Evolutionary conservation across 2,329 filamentous ascomycete species (phyloP).

Genomic region (Lasiodiplodia citricola): DNA sequence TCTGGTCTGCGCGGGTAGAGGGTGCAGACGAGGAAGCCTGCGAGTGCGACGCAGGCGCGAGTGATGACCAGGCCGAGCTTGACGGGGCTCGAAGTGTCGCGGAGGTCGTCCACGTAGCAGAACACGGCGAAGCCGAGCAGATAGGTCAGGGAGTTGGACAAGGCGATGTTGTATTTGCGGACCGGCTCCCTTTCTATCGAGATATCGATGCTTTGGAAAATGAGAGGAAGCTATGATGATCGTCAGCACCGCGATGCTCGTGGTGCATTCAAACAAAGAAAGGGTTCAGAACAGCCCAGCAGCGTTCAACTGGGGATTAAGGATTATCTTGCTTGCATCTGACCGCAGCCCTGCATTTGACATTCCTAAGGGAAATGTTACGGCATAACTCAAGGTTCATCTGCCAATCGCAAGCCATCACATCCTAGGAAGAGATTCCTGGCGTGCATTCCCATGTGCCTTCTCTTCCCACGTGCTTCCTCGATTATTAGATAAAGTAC

Average conservation of each 20-base stretch:
- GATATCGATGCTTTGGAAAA: constrained; percentile 18
- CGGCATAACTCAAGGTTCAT: neutral
- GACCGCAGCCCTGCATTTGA: neutral
- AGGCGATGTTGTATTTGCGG: constrained; percentile 24
- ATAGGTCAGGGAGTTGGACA: constrained; percentile 20
- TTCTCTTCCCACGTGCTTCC: neutral
- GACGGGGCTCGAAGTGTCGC: neutral
- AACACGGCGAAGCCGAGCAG: constrained; percentile 16
- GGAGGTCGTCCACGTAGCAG: constrained; percentile 19
- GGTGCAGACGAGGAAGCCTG: constrained; percentile 19
- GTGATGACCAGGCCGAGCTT: constrained; percentile 21
- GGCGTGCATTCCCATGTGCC: neutral
- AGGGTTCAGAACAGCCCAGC: too few relatives aligned
- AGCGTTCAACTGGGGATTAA: neutral
- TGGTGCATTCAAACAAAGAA: neutral
- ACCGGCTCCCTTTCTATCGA: constrained; percentile 25
- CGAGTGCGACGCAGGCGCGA: constrained; percentile 5
- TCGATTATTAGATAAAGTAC: neutral
- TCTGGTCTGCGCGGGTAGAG: constrained; percentile 12
- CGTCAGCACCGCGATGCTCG: constrained; percentile 20
- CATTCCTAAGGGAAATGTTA: neutral
- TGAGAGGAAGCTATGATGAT: constrained; percentile 16
- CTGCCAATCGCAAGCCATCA: neutral
- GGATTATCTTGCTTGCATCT: neutral
- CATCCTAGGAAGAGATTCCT: neutral